Conservation (phyloP, 352 stramenopile genomes). For the Globisporangium irregulare region DNA sequence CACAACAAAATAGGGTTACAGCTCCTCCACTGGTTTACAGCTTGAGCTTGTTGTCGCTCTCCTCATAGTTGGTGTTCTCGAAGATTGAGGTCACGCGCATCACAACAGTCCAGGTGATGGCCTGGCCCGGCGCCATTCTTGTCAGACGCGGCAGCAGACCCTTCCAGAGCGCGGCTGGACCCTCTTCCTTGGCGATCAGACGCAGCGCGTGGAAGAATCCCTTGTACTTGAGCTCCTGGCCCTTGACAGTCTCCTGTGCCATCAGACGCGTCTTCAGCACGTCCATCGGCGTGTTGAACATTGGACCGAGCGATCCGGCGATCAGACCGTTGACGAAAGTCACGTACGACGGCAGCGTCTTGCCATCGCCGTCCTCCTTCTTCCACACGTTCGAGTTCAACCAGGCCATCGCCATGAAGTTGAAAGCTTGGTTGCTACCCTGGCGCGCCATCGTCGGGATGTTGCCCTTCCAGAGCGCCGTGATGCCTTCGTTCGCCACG, state of each 20-base stretch:
- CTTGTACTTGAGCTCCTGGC: conserved; percentile 94
- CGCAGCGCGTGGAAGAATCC: conserved; percentile 91
- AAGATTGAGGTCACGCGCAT: conserved; percentile 88
- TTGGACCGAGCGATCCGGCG: conserved; percentile 78
- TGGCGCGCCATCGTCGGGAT: conserved; percentile 96
- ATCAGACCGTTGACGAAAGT: conserved; percentile 94
- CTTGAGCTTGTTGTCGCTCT: conserved; percentile 60
- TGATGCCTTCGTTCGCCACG: conserved; percentile 90
- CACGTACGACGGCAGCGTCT: conserved; percentile 91
- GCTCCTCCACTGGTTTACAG: conserved; percentile 30
- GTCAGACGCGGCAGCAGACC: conserved; percentile 94
- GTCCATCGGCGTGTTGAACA: conserved; percentile 89
- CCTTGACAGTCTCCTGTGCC: conserved; percentile 86
- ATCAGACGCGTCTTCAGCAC: conserved; percentile 95
- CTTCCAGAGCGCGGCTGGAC: conserved; percentile 94
- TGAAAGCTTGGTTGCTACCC: conserved; percentile 97
- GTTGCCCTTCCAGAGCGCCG: conserved; percentile 95
- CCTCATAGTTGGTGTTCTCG: conserved; percentile 64
- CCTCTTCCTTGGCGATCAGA: conserved; percentile 95
- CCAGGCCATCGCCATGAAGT: conserved; percentile 95
- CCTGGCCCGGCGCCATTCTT: conserved; percentile 95
- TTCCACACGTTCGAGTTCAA: conserved; percentile 92
- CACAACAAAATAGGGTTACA: not conserved
- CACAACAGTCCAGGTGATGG: conserved; percentile 95
- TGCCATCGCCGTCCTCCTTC: conserved; percentile 87